Base-by-base conservation (phyloP, 2,329 filamentous ascomycete genomes). In the Aspergillus jensenii region DNA sequence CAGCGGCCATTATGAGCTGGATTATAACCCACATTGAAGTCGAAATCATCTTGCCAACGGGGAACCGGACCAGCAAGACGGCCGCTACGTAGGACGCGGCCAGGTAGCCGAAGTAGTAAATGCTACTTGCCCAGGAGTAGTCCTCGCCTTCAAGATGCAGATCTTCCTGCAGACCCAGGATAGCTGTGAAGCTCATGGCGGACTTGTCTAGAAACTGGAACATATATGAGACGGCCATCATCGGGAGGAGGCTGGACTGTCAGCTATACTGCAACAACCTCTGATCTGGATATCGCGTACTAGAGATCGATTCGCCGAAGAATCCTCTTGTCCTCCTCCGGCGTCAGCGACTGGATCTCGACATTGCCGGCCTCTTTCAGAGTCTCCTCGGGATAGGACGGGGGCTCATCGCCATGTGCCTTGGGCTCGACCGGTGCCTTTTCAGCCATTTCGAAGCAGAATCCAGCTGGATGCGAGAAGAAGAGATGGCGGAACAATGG, bases 1-100 rank as follows among this genome's bases (percentile, higher is more conserved):
- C 1, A 19, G n/a, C 15, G 40, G 23, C 23, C 23, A 25, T 25
- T 3, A 4, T 11, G 2, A n/a, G 19, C n/a, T 15, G 9, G 11
- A 7, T 7, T 2, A 19, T 35, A 21, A 12, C 47, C 47, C 59
- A 23, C 25, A 67, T 66, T 65, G 66, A 31, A 3, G 35, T 50
- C 4, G 47, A 39, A 40, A 50, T 50, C 47, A 50, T 39, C 59
- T 76, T 76, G 4, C 71, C 73, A 3, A 76, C 61, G 0, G 73
- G 73, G 15, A 74, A 66, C n/a, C 71, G 69, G 37, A 75, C 68
- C 56, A 76, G 68, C 7, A 75, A 50, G 15, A 69, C 55, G 5
- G 73, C 74, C 4, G 68, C 71, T 0, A 71, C 71, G 48, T 71
- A 74, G 59, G 74, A 71, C 21, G 74, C 71, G 2, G 70, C 58